Evolutionary conservation across 1,284 basidiomycete genomes (phyloP), one percentile per base, ranked within the genome.

Genomic region (Papiliotrema nemorosa): DNA sequence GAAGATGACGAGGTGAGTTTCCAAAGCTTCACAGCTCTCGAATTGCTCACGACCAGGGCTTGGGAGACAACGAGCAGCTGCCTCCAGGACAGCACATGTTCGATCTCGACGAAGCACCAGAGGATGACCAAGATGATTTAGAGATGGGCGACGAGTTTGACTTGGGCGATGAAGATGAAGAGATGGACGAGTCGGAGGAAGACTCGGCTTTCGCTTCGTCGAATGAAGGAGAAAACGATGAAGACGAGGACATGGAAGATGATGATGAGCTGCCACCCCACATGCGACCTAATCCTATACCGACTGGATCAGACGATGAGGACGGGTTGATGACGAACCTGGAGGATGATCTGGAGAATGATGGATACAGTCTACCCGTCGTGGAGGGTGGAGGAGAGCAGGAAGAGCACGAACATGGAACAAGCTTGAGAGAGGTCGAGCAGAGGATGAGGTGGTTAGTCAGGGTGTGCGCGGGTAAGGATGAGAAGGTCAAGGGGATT

Each of bases 401-500:
- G 1, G 85, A 87, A 60, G 89, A 96, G 74, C 83, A 84, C 70
- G 81, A 81, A 54, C 76, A 72, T 42, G 74, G 76, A 9, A 85
- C 84, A 12, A 86, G 86, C 36, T 80, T 97, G 44, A 83, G 89
- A 54, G 80, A 85, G 31, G 85, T 97, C 7, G 91, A 97, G 75
- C 80, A 83, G 63, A 81, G 94, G 50, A 92, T 98, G 83, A 81
- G 88, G 58, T 85, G 90, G 70, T 87, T 90, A 60, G 88, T 90
- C 12, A 82, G 84, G 43, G 82, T 94, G 22, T 79, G 97, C 36
- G 78, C 80, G 13, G 86, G 84, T 63, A 93, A 77, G 70, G 73
- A 90, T 70, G 86, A 85, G 33, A 84, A 82, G 18, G 47, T 61
- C 59, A 58, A 60, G 45, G 72, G 72, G 40, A 59, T 74, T 20